Base-by-base conservation (phyloP, 805 yeast genomes). In the Saccharomycopsis fibuligera region DNA sequence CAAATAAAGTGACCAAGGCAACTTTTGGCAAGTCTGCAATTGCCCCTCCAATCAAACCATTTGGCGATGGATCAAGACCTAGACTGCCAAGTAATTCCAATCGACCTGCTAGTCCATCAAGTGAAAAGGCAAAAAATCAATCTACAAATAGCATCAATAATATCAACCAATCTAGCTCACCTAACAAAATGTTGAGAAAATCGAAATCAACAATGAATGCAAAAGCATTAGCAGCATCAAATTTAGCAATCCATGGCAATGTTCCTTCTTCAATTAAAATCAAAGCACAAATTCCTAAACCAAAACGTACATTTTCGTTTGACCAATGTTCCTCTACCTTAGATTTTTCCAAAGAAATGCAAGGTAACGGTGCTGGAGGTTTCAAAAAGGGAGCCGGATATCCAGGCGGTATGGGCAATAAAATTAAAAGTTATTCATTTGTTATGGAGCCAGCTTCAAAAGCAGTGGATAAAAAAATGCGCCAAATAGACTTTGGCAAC, bases 321-420 rank as follows among this genome's bases (percentile, higher is more conserved):
- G 51, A 52, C 33, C 55, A 52, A 25, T 52, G 52, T 30, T 45
- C 53, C 5, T 48, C 53, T 8, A 52, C 55, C 4, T 38, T 52
- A 10, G 55, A 52, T 44, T 52, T 52, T 40, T 23, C 45, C 9
- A 50, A 50, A 29, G 33, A 36, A 27, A 22, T 27, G 27, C 45
- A 37, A 16, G 31, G 27, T 21, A 27, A 33, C n/a, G 29, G 23
- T 22, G 12, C 40, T 1, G 22, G 21, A 2, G 23, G 23, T 23
- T 25, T 29, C n/a, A 24, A 38, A 16, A 21, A 12, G 14, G 21
- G 24, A 14, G 17, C 21, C 10, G 27, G 27, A 17, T 21, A 24
- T 5, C 35, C 21, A 16, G 45, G 41, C 3, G 40, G 44, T 39
- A 45, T 24, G 23, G 21, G 30, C 2, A 35, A 29, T 12, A 36